Evolutionary conservation across 2,329 filamentous ascomycete species (phyloP), one percentile per base, ranked within the genome.

Genomic region (Parafenestella ontariensis): DNA sequence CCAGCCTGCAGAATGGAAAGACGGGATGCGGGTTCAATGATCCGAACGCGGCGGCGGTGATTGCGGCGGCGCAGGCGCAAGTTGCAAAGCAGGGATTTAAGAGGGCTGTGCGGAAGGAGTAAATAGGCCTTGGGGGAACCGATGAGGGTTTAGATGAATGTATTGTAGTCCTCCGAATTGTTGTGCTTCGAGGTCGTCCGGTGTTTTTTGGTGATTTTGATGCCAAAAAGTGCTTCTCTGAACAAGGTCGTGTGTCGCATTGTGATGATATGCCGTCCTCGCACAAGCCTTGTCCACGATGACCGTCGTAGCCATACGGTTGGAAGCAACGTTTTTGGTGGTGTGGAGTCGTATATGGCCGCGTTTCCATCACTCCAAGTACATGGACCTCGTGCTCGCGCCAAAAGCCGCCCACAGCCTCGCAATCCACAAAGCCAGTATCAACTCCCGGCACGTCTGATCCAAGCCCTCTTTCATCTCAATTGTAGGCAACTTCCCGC

Each of bases 51-150:
- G 49, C 53, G 7, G 56, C 59, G 21, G 66, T 65, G 3, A 71
- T 72, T 54, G 67, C 68, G 18, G 69, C 66, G n/a, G 69, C 68
- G 1, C 23, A 72, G 54, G 63, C 60, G 5, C 69, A 71, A 58
- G 67, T 71, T 26, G 56, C 44, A 41, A 23, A 61, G 59, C 69
- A 72, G 54, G 68, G 69, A 1, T 72, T 71, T 45, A 70, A 61
- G 65, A 65, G 63, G 58, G 64, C 62, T 41, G 60, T 64, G 15
- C 50, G 52, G 29, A 40, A 24, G 21, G 50, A 48, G 40, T 59
- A 59, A 40, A n/a, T n/a, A n/a, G n/a, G n/a, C n/a, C n/a, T n/a
- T n/a, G n/a, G n/a, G n/a, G n/a, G n/a, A n/a, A n/a, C n/a, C n/a
- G n/a, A n/a, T n/a, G n/a, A n/a, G n/a, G n/a, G n/a, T n/a, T n/a